phyloP scores from a whole-genome alignment of 768 basidiomycete species.

The Melanogaster broomeanus region DNA sequence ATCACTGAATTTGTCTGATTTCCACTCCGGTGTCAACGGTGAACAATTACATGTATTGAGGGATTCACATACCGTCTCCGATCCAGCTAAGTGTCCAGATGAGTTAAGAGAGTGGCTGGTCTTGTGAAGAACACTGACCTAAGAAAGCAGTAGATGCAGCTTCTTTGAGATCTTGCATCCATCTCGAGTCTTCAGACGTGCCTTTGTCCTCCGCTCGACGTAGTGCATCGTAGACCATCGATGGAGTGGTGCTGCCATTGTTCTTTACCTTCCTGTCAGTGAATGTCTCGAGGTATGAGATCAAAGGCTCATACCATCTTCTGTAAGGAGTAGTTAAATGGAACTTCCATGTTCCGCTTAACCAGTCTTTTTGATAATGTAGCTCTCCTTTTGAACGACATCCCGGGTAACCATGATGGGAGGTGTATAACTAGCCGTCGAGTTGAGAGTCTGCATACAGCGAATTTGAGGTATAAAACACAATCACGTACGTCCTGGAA shows the following conservation, averaged over 20 bases:
- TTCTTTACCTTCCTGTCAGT: not conserved
- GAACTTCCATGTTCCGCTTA: slow-evolving; percentile 15
- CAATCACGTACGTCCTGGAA: slow-evolving; percentile 7
- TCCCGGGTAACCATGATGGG: slow-evolving; percentile 25
- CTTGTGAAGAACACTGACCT: slow-evolving; percentile 3
- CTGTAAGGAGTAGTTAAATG: slow-evolving; percentile 17
- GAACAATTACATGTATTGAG: too few species aligned
- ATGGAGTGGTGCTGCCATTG: slow-evolving; percentile 6
- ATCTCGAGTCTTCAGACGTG: not conserved
- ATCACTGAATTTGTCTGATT: too few species aligned
- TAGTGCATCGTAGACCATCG: slow-evolving; percentile 23
- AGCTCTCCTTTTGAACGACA: slow-evolving; percentile 25
- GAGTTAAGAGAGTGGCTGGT: not conserved
- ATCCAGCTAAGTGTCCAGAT: too few species aligned
- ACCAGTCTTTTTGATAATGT: slow-evolving; percentile 9
- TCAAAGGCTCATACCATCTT: too few species aligned
- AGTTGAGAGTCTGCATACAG: not conserved
- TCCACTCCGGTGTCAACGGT: too few species aligned
- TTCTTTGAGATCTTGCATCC: slow-evolving; percentile 18
- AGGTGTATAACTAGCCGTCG: slow-evolving; percentile 15
- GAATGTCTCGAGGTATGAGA: too few species aligned
- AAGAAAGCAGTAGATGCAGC: too few species aligned
- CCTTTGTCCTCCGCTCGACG: slow-evolving; percentile 9
- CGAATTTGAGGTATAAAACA: not conserved
- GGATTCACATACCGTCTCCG: too few species aligned